phyloP scores from a whole-genome alignment of 345 rosid genomes.

The Pistacia vera region DNA sequence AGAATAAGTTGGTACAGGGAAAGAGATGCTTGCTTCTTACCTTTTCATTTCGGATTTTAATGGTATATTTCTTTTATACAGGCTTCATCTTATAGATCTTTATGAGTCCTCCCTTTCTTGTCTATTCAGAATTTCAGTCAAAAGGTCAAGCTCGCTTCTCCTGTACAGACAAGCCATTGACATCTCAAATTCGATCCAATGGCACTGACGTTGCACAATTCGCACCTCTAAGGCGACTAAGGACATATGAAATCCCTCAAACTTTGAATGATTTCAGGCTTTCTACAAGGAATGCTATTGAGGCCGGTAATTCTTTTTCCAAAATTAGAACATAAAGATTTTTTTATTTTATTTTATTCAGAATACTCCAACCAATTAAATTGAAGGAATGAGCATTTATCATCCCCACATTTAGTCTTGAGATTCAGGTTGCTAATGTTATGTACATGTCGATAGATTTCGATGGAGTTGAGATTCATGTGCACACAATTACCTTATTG shows the following conservation, averaged over 20 bases:
- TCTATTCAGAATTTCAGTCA: background rate
- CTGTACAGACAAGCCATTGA: too few relatives aligned
- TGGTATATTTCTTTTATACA: too few relatives aligned
- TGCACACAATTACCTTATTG: slow-evolving; percentile 67
- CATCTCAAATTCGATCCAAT: slow-evolving; percentile 27
- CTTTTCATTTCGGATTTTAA: too few relatives aligned
- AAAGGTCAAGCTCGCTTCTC: too few relatives aligned
- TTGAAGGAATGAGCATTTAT: too few relatives aligned
- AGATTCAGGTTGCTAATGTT: background rate
- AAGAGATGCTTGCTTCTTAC: too few relatives aligned
- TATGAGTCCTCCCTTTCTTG: background rate
- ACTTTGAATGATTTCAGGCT: slow-evolving; percentile 39
- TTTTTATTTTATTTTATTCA: too few relatives aligned
- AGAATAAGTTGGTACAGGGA: too few relatives aligned
- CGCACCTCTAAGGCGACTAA: slow-evolving; percentile 51
- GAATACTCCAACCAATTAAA: too few relatives aligned
- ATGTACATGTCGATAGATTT: slow-evolving; percentile 44
- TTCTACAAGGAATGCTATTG: slow-evolving; percentile 80
- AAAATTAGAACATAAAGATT: too few relatives aligned
- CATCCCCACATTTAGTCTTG: too few relatives aligned
- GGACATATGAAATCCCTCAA: slow-evolving; percentile 12
- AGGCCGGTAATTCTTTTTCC: slow-evolving; percentile 48
- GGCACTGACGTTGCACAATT: slow-evolving; percentile 21
- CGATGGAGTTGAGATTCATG: slow-evolving; percentile 83
- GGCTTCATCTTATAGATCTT: too few relatives aligned